A percentile compares a stretch with the other conserved stretches of the same genome.
phyloP scores from a whole-genome alignment of 2,329 filamentous ascomycete species.

The Sphaerostilbella broomeana region DNA sequence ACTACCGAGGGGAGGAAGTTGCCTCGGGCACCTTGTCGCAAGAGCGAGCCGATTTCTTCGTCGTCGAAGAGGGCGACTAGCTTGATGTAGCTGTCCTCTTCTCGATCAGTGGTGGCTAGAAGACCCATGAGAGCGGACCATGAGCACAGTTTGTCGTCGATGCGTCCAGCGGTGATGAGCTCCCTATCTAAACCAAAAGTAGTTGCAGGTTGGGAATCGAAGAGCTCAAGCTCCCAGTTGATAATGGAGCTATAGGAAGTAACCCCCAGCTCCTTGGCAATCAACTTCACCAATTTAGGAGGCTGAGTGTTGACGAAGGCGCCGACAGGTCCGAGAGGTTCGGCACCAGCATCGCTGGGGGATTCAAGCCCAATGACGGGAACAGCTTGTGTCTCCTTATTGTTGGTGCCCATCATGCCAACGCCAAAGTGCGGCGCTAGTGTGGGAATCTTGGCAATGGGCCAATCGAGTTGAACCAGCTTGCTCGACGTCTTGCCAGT shows the following conservation, averaged over 20 bases:
- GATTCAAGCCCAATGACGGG: constrained; percentile 88
- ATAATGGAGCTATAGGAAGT: constrained; percentile 65
- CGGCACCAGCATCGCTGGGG: constrained; percentile 40
- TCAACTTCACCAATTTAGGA: constrained; percentile 73
- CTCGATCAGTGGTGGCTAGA: constrained; percentile 55
- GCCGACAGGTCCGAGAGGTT: constrained; percentile 53
- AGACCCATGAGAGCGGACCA: constrained; percentile 85
- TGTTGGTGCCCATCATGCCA: constrained; percentile 60
- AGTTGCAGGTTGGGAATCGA: constrained; percentile 78
- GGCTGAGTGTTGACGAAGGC: constrained; percentile 81
- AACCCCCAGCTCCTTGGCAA: constrained; percentile 71
- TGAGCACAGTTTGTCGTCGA: constrained; percentile 96
- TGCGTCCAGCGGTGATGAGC: constrained; percentile 89
- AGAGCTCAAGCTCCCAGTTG: constrained; percentile 97
- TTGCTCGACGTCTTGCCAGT: constrained; percentile 71
- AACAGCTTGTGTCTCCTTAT: constrained; percentile 88
- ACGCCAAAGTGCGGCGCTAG: constrained; percentile 91
- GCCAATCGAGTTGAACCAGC: constrained; percentile 89
- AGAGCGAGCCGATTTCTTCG: constrained; percentile 87
- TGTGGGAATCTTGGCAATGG: constrained; percentile 85
- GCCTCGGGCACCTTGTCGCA: constrained; percentile 81
- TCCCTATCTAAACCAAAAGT: constrained; percentile 83
- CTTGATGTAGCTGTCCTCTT: constrained; percentile 66
- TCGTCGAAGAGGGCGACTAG: constrained; percentile 93
- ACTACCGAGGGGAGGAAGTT: constrained; percentile 82